Evolutionary conservation across 2,329 filamentous ascomycete species (phyloP).

Genomic region (Trichoderma sp.): DNA sequence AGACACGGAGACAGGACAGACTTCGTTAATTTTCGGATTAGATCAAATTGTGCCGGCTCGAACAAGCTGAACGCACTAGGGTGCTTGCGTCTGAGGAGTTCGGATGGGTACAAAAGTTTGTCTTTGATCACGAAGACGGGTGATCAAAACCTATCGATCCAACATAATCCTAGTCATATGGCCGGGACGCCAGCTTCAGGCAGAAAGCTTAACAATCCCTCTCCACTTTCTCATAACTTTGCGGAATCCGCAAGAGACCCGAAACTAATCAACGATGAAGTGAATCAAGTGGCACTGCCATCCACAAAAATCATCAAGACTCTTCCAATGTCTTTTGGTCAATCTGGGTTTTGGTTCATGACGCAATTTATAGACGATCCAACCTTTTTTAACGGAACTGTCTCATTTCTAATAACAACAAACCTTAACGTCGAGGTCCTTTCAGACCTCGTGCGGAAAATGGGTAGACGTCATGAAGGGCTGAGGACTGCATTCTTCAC

Average conservation of each 20-base stretch:
- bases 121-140: neutral
- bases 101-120: neutral
- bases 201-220: neutral
- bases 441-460: neutral
- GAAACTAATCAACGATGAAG: neutral
- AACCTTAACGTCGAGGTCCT: neutral
- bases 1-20: neutral
- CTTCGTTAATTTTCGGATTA: neutral
- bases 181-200: neutral
- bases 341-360: conserved; percentile 44
- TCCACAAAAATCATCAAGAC: neutral
- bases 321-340: conserved; percentile 39
- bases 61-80: neutral
- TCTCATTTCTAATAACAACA: conserved; percentile 21
- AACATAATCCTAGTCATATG: neutral
- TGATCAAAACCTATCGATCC: neutral
- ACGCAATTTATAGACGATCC: conserved; percentile 34
- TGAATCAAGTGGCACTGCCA: neutral
- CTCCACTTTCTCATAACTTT: neutral
- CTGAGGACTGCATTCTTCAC: neutral
- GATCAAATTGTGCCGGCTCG: neutral
- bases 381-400: conserved; percentile 41
- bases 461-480: neutral
- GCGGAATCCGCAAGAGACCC: neutral
- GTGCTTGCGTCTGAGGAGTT: neutral